Base-by-base conservation (phyloP, 106 monocot genomes). In the Hemerocallis citrina region DNA sequence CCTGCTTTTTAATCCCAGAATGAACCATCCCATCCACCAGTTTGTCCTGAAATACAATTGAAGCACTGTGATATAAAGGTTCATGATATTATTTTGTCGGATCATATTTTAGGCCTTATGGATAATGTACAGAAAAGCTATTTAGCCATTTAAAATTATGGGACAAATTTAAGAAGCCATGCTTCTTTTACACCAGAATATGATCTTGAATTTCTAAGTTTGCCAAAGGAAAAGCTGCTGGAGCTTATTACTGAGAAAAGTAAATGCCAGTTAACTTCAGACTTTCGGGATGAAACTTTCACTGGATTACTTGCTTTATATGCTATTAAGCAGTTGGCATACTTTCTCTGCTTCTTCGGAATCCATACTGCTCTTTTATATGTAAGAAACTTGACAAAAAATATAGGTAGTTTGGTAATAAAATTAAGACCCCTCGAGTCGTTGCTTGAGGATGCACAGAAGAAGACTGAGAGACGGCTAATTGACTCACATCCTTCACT, bases 401-500 rank as follows among this genome's bases (percentile, higher is more conserved):
- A 51, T 28, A 67, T 66, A 48, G 39, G 51, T 12, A 34, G 67
- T 36, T 16, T 74, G 50, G 44, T 57, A 45, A 57, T 42, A 51
- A 77, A 24, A 43, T 72, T 84, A 69, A 68, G 37, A 62, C 59
- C 68, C 23, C 43, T 84, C 36, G 57, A 74, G 56, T 69, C 69
- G 14, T 65, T 80, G 57, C 50, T 89, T 61, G 65, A 74, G 43
- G 71, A 77, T 31, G 77, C 64, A 63, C 57, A 9, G 27, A 15
- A 19, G 61, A 84, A 84, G 62, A 60, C 51, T 49, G 74, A 77
- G 71, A 75, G 72, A 59, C 64, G 63, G 42, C 24, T 71, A 36
- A 56, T 72, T 51, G 71, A 80, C 27, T 68, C 80, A 23, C 83
- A 89, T 72, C 84, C 88, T 47, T 77, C 83, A 55, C 60, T 89